phyloP scores from a whole-genome alignment of 2,329 filamentous ascomycete species.

The Xylariomycetidae sp. region DNA sequence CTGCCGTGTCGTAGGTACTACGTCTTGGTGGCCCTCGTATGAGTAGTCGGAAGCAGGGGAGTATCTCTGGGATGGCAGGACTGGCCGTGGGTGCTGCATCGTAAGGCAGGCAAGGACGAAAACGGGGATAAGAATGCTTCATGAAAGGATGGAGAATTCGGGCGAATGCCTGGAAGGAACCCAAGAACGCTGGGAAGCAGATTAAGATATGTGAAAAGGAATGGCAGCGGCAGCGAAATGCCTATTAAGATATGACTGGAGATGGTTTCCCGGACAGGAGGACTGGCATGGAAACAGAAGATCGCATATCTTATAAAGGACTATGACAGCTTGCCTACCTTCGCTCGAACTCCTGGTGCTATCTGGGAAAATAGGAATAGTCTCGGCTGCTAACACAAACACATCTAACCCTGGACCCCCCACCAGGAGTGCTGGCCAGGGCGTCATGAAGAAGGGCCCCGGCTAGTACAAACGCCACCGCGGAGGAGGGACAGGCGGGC shows the following conservation, averaged over 20 bases:
- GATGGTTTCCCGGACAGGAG: conserved; percentile 15
- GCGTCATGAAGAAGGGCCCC: conserved; percentile 22
- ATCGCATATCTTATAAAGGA: conserved; percentile 27
- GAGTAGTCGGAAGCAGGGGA: conserved; percentile 39
- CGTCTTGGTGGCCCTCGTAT: conserved; percentile 37
- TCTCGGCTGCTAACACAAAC: conserved; percentile 19
- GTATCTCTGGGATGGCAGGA: conserved; percentile 46
- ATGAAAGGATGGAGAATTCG: conserved; percentile 26
- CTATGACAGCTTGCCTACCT: conserved; percentile 8
- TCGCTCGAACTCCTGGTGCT: conserved; percentile 8
- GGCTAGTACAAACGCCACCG: conserved; percentile 22
- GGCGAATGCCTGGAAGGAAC: conserved; percentile 24
- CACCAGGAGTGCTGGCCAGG: conserved; percentile 22
- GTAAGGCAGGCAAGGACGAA: conserved; percentile 17
- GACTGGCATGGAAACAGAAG: conserved; percentile 27
- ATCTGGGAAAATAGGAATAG: conserved; percentile 16
- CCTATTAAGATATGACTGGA: conserved; percentile 20
- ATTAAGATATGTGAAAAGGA: conserved; percentile 31
- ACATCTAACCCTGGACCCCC: conserved; percentile 13
- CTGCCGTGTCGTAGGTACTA: conserved; percentile 30
- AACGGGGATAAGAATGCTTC: conserved; percentile 26
- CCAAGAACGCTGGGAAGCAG: conserved; percentile 29
- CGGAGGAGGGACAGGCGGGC: conserved; percentile 11
- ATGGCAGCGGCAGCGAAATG: conserved; percentile 29
- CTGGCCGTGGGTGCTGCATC: conserved; percentile 38